Conservation (phyloP, 2,329 filamentous ascomycete species). For the Cercospora beticola region DNA sequence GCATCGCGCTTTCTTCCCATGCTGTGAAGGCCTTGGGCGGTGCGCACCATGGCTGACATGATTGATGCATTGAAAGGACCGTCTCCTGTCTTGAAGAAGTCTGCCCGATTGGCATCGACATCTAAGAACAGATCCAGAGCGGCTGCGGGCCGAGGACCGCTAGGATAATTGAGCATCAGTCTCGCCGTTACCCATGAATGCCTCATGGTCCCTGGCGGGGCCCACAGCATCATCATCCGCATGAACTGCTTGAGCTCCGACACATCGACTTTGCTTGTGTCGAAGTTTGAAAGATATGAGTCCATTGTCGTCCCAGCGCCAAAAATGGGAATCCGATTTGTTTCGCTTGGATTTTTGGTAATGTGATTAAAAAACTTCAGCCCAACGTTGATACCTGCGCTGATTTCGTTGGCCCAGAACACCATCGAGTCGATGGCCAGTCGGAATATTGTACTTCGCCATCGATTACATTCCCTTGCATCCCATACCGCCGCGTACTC, state of each 20-base stretch:
- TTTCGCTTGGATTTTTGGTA: too few relatives aligned
- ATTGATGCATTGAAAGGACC: background rate
- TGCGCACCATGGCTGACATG: background rate
- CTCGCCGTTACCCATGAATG: background rate
- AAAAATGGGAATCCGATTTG: too few relatives aligned
- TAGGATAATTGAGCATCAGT: background rate
- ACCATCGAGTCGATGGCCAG: background rate
- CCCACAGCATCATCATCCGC: background rate
- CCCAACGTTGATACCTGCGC: background rate
- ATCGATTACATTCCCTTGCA: background rate
- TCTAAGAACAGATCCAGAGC: background rate
- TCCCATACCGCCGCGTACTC: background rate
- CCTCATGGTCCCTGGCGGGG: too few relatives aligned
- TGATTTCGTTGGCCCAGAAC: background rate
- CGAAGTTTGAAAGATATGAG: background rate
- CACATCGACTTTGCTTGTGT: background rate
- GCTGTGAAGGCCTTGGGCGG: background rate
- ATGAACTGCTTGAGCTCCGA: background rate
- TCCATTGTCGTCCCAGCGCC: too few relatives aligned
- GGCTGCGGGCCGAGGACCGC: background rate
- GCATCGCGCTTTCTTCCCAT: background rate
- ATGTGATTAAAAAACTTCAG: background rate
- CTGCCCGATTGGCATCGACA: background rate
- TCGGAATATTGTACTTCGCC: background rate
- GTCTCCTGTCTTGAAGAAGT: background rate